Percentiles rank a stretch among this genome's conserved stretches.
phyloP scores from a whole-genome alignment of 106 monocot genomes.

The Dendrobium chrysotoxum region DNA sequence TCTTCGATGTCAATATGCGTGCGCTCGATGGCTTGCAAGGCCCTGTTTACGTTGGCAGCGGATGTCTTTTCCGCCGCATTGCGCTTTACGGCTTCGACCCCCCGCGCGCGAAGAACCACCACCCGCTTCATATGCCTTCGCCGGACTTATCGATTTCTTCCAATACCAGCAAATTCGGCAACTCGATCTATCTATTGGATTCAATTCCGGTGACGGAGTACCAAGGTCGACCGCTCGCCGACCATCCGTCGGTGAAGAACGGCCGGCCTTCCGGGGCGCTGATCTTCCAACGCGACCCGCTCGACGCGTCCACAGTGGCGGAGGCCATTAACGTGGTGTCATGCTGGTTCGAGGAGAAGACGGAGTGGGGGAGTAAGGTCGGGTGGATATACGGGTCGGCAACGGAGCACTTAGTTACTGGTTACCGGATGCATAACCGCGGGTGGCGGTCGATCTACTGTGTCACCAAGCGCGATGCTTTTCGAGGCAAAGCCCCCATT shows the following conservation, averaged over 20 bases:
- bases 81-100: conserved; percentile 86
- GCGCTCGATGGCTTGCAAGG: conserved; percentile 92
- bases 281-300: conserved; percentile 44
- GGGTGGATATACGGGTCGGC: conserved; percentile 95
- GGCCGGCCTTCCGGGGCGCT: conserved; percentile 73
- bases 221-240: conserved; percentile 82
- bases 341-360: conserved; percentile 83
- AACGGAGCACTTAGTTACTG: conserved; percentile 90
- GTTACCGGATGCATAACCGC: conserved; percentile 90
- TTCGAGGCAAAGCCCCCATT: conserved; percentile 80
- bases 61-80: conserved; percentile 77
- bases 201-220: conserved; percentile 78
- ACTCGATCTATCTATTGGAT: conserved; percentile 50
- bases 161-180: conserved; percentile 52
- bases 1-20: conserved; percentile 98
- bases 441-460: conserved; percentile 82
- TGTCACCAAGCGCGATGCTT: conserved; percentile 76
- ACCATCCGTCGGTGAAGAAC: conserved; percentile 74
- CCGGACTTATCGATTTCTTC: no score
- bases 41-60: conserved; percentile 93
- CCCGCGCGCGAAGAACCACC: conserved; percentile 42
- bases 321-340: conserved; percentile 85
- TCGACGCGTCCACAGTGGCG: conserved; percentile 68
- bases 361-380: conserved; percentile 72
- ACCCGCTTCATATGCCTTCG: conserved; percentile 36